phyloP scores from a whole-genome alignment of 225 moss, liverwort and hornwort genomes.

The Asterella californica region DNA sequence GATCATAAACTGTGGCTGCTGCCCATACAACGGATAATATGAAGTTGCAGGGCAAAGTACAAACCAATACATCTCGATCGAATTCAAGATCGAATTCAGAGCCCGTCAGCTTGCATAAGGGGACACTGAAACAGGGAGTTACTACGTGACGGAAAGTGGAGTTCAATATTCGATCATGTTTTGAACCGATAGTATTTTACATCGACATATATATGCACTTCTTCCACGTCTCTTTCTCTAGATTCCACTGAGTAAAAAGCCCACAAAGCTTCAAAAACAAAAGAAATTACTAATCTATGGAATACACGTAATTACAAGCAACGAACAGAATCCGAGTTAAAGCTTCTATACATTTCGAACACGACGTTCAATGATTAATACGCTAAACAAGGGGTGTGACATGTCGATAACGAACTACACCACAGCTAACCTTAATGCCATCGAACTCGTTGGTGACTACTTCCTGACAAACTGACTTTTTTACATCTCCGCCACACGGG shows the following conservation, averaged over 20 bases:
- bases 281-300: background rate
- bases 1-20: too few relatives aligned
- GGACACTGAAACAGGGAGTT: too few relatives aligned
- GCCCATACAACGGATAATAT: too few relatives aligned
- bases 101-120: too few relatives aligned
- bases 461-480: background rate
- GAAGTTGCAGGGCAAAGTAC: too few relatives aligned
- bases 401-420: background rate
- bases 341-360: background rate
- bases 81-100: too few relatives aligned
- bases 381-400: constrained; percentile 6
- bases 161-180: background rate
- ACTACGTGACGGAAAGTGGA: too few relatives aligned
- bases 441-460: background rate
- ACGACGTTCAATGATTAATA: background rate
- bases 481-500: constrained; percentile 15
- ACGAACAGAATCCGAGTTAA: background rate
- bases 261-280: background rate
- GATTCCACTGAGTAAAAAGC: background rate
- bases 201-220: background rate
- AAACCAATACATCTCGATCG: too few relatives aligned
- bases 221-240: background rate
- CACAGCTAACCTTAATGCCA: background rate
- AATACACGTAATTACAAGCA: constrained; percentile 7
- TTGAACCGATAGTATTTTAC: background rate